Percentiles rank a stretch among this genome's conserved stretches.
phyloP scores from a whole-genome alignment of 2,329 filamentous ascomycete genomes.

The Beauveria varroae region DNA sequence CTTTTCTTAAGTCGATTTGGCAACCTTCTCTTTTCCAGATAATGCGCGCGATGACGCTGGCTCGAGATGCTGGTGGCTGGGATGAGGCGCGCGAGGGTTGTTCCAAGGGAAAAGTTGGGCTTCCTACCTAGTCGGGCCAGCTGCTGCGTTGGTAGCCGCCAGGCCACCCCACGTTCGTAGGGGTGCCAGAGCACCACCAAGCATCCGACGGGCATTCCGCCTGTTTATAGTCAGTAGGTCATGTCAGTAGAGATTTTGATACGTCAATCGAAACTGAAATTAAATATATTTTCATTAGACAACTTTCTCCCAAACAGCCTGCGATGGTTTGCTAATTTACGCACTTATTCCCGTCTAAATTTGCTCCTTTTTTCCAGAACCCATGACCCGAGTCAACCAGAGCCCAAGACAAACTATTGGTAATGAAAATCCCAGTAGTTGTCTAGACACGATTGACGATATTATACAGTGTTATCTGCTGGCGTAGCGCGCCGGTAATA shows the following conservation, averaged over 20 bases:
- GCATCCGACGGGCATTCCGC: not conserved
- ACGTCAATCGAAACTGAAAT: not conserved
- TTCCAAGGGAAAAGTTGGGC: conserved; percentile 8
- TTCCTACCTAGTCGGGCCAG: not conserved
- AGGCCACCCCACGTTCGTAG: conserved; percentile 1
- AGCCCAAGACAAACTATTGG: not conserved
- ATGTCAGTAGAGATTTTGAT: not conserved
- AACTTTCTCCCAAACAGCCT: not conserved
- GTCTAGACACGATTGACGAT: not conserved
- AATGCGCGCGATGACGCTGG: conserved; percentile 12
- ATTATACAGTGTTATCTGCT: conserved; percentile 5
- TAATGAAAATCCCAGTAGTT: not conserved
- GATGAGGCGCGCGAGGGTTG: not conserved
- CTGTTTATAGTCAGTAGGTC: not conserved
- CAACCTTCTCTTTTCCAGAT: conserved; percentile 11
- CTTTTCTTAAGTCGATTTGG: not conserved
- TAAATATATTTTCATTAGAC: conserved; percentile 13
- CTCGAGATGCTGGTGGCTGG: not conserved
- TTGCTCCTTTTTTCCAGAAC: conserved; percentile 9
- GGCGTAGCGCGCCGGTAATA: not conserved
- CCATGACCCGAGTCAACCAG: conserved; percentile 2
- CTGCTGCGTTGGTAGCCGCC: not conserved
- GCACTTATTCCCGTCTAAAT: conserved; percentile 7
- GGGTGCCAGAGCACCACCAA: not conserved
- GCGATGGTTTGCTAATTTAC: not conserved